Evolutionary conservation across 2,329 filamentous ascomycete genomes (phyloP), one percentile per base, ranked within the genome.

Genomic region (Paecilomyces fulvus): DNA sequence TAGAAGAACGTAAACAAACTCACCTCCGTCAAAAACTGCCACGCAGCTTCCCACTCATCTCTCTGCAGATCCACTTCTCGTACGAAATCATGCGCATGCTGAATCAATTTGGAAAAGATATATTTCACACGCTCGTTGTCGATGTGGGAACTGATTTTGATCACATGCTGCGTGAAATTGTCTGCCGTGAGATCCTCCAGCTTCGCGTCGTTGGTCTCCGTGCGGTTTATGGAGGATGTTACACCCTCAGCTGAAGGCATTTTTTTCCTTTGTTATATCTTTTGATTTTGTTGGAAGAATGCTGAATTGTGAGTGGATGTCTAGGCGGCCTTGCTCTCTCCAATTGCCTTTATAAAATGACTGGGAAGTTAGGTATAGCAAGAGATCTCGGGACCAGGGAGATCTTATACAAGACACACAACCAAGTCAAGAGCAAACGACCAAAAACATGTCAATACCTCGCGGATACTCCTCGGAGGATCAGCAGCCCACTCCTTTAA

Each of bases 61-160:
- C 57, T 55, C 43, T 59, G 56, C 17, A 59, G 20, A 6, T 51
- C 55, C 30, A 58, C 56, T 10, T 59, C 56, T 11, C 58, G 53
- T 7, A 55, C 25, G 20, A 58, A 59, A 25, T 59, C 56, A 17
- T 59, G 55, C 25, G 53, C 53, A 14, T 51, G 30, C 11, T 58
- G 56, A 23, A 57, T 51, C 51, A 59, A 21, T 21, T 54, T 56
- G 9, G 52, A 31, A 6, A 59, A 58, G 2, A 58, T 48, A n/a
- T 33, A 59, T 9, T 56, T 54, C 12, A 59, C 9, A 10, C 58
- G 56, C 14, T 56, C 52, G 5, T 59, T 59, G 30, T 53, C 37
- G 25, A 56, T 58, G 53, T 55, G 56, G 46, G 58, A 58, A 23
- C 55, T 59, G 48, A 59, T 59, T 31, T 59, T 57, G 30, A 58